These are phyloP conservation scores for Cryptosporidium parvum DNA, from an alignment of 169 alveolate genomes.

Conservation along the genomic window DNA sequence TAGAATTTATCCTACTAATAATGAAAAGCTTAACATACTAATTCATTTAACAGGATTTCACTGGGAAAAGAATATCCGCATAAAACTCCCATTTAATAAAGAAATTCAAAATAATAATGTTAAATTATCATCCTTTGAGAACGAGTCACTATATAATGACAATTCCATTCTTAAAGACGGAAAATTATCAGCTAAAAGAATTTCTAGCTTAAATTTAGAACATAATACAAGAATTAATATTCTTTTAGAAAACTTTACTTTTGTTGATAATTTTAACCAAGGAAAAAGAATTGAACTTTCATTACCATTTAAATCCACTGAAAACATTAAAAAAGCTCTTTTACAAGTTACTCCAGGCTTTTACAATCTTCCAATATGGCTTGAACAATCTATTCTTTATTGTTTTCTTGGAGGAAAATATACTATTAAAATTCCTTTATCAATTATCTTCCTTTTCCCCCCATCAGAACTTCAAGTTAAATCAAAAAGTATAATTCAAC, in stretches of 20 bases:
- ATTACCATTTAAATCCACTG: slow-evolving; percentile 27
- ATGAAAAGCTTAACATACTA: background rate
- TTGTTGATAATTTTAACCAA: background rate
- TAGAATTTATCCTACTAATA: background rate
- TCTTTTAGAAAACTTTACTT: slow-evolving; percentile 5
- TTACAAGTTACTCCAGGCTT: slow-evolving; percentile 46
- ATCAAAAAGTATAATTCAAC: background rate
- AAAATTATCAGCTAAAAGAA: background rate
- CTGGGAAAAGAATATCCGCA: slow-evolving; percentile 26
- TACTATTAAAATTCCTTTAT: slow-evolving; percentile 10
- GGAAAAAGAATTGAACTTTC: slow-evolving; percentile 4
- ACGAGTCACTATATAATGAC: background rate
- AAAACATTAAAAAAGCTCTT: background rate
- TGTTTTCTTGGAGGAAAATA: slow-evolving; percentile 40
- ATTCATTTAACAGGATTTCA: slow-evolving; percentile 17
- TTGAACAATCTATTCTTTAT: slow-evolving; percentile 22
- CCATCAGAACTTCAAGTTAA: background rate
- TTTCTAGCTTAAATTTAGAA: slow-evolving; percentile 33
- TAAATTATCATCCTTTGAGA: background rate
- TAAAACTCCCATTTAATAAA: slow-evolving; percentile 11
- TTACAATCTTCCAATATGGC: slow-evolving; percentile 57
- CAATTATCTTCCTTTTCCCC: slow-evolving; percentile 44
- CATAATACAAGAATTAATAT: slow-evolving; percentile 16
- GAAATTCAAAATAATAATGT: background rate
- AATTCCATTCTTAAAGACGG: background rate